Percentiles rank a stretch among this genome's conserved stretches.
These are phyloP conservation scores for Aspergillus latus DNA, from an alignment of 2,329 filamentous ascomycete species.

Conservation along the genomic window DNA sequence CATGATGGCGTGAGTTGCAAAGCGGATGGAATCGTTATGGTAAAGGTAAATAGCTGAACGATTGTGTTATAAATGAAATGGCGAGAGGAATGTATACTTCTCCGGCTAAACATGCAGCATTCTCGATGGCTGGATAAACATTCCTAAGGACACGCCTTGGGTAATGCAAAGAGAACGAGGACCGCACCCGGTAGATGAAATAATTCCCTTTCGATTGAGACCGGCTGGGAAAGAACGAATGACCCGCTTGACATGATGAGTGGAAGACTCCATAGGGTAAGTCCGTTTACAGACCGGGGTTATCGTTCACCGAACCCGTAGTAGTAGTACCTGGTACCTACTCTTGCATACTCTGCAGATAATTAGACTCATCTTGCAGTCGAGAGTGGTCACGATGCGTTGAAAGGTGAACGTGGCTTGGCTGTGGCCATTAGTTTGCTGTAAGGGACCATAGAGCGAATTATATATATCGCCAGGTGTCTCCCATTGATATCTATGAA, in stretches of 20 bases:
- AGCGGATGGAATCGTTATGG: background rate
- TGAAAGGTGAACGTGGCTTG: too few species aligned
- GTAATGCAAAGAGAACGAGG: background rate
- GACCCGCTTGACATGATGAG: background rate
- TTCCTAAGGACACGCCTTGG: background rate
- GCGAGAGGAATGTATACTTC: background rate
- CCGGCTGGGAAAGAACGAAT: background rate
- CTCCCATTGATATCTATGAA: background rate
- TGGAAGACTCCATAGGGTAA: too few species aligned
- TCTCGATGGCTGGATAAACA: background rate
- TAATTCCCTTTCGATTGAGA: background rate
- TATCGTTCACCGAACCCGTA: too few species aligned
- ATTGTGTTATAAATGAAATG: background rate
- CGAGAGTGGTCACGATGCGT: too few species aligned
- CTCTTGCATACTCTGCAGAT: too few species aligned
- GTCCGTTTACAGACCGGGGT: too few species aligned
- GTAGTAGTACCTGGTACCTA: too few species aligned
- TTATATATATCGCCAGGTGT: too few species aligned
- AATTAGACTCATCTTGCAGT: too few species aligned
- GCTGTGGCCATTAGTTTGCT: too few species aligned
- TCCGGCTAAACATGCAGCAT: slow-evolving; percentile 5
- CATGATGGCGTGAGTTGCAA: background rate
- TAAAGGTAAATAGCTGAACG: background rate
- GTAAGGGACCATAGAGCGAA: too few species aligned
- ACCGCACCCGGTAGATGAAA: background rate